Percentiles rank a stretch among this genome's conserved stretches.
phyloP scores from a whole-genome alignment of 345 rosid genomes.

The Lenwebbia sp. region DNA sequence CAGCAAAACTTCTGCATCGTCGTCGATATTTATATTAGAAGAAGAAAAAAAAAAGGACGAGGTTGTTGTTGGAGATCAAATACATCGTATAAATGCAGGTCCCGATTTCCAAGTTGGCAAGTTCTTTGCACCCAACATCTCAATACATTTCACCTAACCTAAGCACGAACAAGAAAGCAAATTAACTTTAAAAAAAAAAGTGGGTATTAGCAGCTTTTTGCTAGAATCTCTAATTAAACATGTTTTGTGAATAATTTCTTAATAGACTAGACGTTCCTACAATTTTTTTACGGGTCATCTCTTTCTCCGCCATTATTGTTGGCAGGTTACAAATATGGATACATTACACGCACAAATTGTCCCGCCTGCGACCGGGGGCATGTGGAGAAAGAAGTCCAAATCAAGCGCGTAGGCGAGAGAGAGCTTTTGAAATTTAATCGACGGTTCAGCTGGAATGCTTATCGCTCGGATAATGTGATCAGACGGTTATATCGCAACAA shows the following conservation, averaged over 20 bases:
- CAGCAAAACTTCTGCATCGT: background rate
- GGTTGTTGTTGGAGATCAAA: background rate
- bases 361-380: no score
- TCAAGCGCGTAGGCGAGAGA: background rate
- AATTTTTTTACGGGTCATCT: no score
- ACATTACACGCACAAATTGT: no score
- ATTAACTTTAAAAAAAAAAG: background rate
- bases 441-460: accelerated
- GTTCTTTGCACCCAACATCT: background rate
- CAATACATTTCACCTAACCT: background rate
- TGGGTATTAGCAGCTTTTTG: background rate
- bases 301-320: no score
- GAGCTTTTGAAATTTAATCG: background rate
- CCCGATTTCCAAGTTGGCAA: background rate
- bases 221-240: background rate
- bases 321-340: no score
- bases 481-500: no score
- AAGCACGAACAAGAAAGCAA: background rate
- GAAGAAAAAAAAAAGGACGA: background rate
- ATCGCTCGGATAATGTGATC: background rate
- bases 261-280: background rate
- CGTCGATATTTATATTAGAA: background rate
- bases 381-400: background rate
- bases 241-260: background rate
- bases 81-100: background rate